Percentiles rank a stretch among this genome's conserved stretches.
Conservation (phyloP, 2,329 filamentous ascomycete genomes). For the Sarocladium brachiariae region DNA sequence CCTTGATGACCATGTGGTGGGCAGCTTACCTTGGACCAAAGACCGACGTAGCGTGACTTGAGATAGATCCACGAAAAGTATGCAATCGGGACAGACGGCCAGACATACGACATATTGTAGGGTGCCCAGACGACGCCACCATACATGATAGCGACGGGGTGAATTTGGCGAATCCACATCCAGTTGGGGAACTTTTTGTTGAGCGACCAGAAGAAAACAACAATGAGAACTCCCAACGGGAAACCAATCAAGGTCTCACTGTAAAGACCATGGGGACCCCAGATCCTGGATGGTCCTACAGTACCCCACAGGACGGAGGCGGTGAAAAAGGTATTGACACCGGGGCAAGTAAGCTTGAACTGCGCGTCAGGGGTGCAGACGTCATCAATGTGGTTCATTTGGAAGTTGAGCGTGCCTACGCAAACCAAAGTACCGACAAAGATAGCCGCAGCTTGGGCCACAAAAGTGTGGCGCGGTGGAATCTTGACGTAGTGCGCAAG, state of each 20-base stretch:
- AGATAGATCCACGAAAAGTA: slow-evolving; percentile 46
- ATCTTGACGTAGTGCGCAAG: slow-evolving; percentile 53
- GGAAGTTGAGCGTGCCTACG: slow-evolving; percentile 41
- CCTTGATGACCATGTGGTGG: too few species aligned
- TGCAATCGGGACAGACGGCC: slow-evolving; percentile 45
- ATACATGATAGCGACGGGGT: slow-evolving; percentile 41
- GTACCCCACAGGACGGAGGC: slow-evolving; percentile 50
- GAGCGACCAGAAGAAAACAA: slow-evolving; percentile 33
- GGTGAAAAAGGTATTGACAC: slow-evolving; percentile 50
- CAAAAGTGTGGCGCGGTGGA: slow-evolving; percentile 52
- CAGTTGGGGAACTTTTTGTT: slow-evolving; percentile 34
- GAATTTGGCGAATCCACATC: slow-evolving; percentile 36
- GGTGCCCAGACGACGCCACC: slow-evolving; percentile 40
- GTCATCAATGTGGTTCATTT: slow-evolving; percentile 40
- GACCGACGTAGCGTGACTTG: slow-evolving; percentile 38
- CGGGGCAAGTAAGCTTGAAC: slow-evolving; percentile 44
- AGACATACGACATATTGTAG: slow-evolving; percentile 45
- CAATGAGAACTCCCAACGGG: slow-evolving; percentile 39
- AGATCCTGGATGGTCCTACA: slow-evolving; percentile 44
- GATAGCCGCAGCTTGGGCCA: slow-evolving; percentile 52
- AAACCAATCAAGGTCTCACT: slow-evolving; percentile 42
- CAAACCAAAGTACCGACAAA: slow-evolving; percentile 45
- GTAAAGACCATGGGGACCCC: slow-evolving; percentile 41
- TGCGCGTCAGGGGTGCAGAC: slow-evolving; percentile 41
- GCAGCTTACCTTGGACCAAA: slow-evolving; percentile 45